These are phyloP conservation scores for Lunularia cruciata DNA, from an alignment of 225 moss, liverwort and hornwort genomes.

Conservation along the genomic window DNA sequence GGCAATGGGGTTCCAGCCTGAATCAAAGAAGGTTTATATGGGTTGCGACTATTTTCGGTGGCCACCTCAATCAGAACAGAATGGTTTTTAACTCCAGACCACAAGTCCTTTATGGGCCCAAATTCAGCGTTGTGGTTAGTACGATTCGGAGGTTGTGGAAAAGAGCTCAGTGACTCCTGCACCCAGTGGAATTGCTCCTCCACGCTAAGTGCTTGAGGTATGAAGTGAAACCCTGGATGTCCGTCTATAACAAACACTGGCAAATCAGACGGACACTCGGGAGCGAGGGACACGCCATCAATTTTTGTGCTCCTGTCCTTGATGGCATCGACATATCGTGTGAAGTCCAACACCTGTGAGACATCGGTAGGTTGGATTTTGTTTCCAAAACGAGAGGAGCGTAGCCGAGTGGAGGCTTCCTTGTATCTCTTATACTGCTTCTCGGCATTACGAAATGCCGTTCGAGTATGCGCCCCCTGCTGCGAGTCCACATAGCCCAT, in stretches of 20 bases:
- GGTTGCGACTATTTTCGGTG: too few relatives aligned
- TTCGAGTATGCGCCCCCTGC: conserved; percentile 70
- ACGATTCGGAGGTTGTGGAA: conserved; percentile 90
- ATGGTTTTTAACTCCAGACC: conserved; percentile 52
- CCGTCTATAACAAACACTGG: conserved; percentile 68
- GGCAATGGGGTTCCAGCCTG: too few relatives aligned
- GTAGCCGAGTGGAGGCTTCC: conserved; percentile 64
- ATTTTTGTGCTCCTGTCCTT: conserved; percentile 21
- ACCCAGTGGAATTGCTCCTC: conserved; percentile 75
- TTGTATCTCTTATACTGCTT: conserved; percentile 97
- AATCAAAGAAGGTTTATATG: too few relatives aligned
- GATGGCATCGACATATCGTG: conserved; percentile 41
- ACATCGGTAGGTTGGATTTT: conserved; percentile 73
- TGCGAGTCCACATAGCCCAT: conserved; percentile 96
- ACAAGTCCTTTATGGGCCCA: conserved; percentile 71
- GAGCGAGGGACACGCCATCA: conserved; percentile 59
- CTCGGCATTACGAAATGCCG: conserved; percentile 86
- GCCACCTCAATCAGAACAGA: conserved; percentile 54
- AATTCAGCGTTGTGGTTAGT: conserved; percentile 88
- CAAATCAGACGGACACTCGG: conserved; percentile 40
- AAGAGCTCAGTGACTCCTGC: conserved; percentile 61
- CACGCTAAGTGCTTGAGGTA: conserved; percentile 66
- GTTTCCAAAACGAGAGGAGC: conserved; percentile 55
- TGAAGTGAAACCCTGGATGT: conserved; percentile 89
- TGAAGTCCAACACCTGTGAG: conserved; percentile 81